phyloP scores from a whole-genome alignment of 2,329 filamentous ascomycete species.

The Aureobasidium leucospermi region DNA sequence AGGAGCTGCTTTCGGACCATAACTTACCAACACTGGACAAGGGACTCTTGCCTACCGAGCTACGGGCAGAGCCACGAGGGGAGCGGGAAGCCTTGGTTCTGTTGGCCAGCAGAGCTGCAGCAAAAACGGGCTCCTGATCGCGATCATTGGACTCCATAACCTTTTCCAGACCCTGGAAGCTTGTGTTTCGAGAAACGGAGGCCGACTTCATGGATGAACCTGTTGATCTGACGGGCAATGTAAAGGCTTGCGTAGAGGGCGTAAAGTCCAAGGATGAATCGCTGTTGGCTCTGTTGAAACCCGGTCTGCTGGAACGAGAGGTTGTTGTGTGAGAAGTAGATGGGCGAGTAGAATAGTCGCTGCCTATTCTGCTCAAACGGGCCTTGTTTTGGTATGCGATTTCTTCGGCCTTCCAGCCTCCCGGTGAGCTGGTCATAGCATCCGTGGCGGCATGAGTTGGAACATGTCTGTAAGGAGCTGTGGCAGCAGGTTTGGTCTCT shows the following conservation, averaged over 20 bases:
- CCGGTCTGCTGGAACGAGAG: constrained; percentile 5
- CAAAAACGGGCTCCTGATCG: constrained; percentile 16
- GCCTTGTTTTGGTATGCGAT: constrained; percentile 12
- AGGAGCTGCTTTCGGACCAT: neutral
- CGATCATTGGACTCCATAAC: constrained; percentile 8
- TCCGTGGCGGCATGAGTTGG: constrained; percentile 26
- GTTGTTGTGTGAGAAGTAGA: constrained; percentile 3
- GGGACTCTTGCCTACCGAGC: constrained; percentile 13
- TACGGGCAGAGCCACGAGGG: constrained; percentile 5
- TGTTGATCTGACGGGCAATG: neutral
- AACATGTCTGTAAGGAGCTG: constrained; percentile 22
- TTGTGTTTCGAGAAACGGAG: neutral
- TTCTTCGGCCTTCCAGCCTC: constrained; percentile 7
- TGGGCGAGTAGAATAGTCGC: constrained; percentile 11
- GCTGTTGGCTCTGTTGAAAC: constrained; percentile 3
- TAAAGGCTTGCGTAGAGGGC: neutral
- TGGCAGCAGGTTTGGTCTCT: neutral
- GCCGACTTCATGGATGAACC: constrained; percentile 2
- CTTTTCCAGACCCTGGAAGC: constrained; percentile 9
- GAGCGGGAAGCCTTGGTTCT: constrained; percentile 4
- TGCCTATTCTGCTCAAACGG: constrained; percentile 10
- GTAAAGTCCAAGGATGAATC: constrained; percentile 10
- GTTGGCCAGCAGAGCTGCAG: constrained; percentile 17
- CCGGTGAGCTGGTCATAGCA: constrained; percentile 16
- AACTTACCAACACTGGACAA: constrained; percentile 15